phyloP scores from a whole-genome alignment of 2,329 filamentous ascomycete species.

The Microdochium nivale region DNA sequence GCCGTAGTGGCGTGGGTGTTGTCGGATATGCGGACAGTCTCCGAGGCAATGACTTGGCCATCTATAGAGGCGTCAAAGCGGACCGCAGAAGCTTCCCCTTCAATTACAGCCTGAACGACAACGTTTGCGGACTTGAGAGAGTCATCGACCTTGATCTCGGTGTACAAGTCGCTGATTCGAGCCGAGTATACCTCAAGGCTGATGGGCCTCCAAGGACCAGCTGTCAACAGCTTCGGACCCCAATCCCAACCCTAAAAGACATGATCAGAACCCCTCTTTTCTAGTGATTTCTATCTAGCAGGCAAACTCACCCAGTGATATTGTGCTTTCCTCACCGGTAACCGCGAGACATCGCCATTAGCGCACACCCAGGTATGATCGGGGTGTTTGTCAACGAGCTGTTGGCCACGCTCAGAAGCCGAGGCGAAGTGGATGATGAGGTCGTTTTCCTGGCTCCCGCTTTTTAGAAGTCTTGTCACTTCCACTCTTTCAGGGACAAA shows the following conservation, averaged over 20 bases:
- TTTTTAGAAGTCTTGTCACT: conserved; percentile 37
- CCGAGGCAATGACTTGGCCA: conserved; percentile 36
- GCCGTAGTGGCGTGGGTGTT: conserved; percentile 32
- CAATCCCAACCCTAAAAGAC: conserved; percentile 58
- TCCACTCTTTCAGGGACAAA: conserved; percentile 65
- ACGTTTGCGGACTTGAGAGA: conserved; percentile 49
- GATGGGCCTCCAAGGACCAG: conserved; percentile 66
- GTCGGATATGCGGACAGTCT: conserved; percentile 20
- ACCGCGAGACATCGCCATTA: conserved; percentile 55
- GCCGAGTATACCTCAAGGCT: conserved; percentile 62
- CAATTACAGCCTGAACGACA: conserved; percentile 37
- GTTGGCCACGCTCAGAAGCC: conserved; percentile 53
- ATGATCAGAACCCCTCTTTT: background rate
- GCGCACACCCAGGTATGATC: conserved; percentile 58
- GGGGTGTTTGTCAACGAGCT: conserved; percentile 49
- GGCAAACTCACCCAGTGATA: conserved; percentile 56
- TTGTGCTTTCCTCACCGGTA: conserved; percentile 56
- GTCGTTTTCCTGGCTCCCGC: conserved; percentile 35
- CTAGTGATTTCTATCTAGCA: too few relatives aligned
- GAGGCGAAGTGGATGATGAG: conserved; percentile 57
- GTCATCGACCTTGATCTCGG: conserved; percentile 50
- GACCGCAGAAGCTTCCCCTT: conserved; percentile 40
- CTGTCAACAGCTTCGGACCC: conserved; percentile 59
- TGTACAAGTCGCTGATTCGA: conserved; percentile 56
- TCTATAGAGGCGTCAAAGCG: conserved; percentile 44